Base-by-base conservation (phyloP, 768 basidiomycete species). In the Imleria badia region DNA sequence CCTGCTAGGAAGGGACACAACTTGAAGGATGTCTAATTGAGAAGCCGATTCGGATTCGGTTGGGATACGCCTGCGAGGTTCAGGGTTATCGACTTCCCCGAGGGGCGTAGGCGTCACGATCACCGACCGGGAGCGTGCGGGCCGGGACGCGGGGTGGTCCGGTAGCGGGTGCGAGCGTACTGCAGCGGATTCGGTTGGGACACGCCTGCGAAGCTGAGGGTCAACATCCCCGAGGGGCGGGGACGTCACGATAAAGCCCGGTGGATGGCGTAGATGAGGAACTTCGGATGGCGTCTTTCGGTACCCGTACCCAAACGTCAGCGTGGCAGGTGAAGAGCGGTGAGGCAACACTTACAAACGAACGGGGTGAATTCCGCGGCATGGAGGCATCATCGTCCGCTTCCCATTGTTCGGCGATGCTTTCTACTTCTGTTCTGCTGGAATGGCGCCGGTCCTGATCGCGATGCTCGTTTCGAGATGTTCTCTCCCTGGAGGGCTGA, bases 341-440 rank as follows among this genome's bases (percentile, higher is more conserved):
- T 35, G 23, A 11, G 43, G 5, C 3, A 17, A 42, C n/a, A 60
- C 68, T 44, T 31, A 71, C 67, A 30, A 50, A 34, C 10, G 70
- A 52, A 52, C 59, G 65, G 5, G 62, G 52, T 5, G 52, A 57
- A n/a, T 52, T 51, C 39, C 52, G 57, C 23, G 63, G 55, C 15
- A 60, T 50, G 1, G 61, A 59, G 13, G 51, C 54, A 1, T 33
- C 51, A 45, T 70, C 69, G 3, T 72, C 71, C 2, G 56, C 62
- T 9, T 71, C 63, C 70, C 70, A 72, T 43, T 71, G 63, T 36
- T 71, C 71, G 8, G 56, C 49, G 6, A 67, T 63, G 31, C 29
- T 34, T 55, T 71, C 70, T 17, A 57, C 62, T 31, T 70, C 66
- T 7, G 64, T 70, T 53, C 60, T 60, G 29, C 49, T 45, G 15